Conservation (phyloP, 192 early-diverging fungal genomes). For the Phlyctochytrium planicorne region DNA sequence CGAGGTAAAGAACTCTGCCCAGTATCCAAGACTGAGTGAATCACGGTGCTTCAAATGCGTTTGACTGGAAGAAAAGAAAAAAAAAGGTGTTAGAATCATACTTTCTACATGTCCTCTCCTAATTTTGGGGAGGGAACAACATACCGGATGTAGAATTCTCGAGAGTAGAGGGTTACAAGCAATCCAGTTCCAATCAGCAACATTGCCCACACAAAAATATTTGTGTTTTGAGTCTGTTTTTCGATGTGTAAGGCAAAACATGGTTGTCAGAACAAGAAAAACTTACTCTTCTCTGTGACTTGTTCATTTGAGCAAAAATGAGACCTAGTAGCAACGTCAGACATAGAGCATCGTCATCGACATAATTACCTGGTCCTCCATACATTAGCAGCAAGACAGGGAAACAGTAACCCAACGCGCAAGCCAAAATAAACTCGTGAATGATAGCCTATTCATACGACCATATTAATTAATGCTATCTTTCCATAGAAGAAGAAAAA, state of each 20-base stretch:
- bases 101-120: too few relatives aligned
- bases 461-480: too few relatives aligned
- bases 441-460: neutral
- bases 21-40: too few relatives aligned
- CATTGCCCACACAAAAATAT: conserved; percentile 13
- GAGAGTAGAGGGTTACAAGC: conserved; percentile 5
- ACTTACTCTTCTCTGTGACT: neutral
- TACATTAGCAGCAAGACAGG: neutral
- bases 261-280: neutral
- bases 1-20: too few relatives aligned
- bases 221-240: neutral
- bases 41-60: too few relatives aligned
- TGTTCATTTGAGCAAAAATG: neutral
- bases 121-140: too few relatives aligned
- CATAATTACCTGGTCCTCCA: neutral
- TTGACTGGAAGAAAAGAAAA: too few relatives aligned
- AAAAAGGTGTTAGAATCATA: too few relatives aligned
- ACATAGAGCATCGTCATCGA: too few relatives aligned
- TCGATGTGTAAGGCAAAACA: neutral
- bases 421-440: conserved; percentile 1
- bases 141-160: conserved; percentile 7
- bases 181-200: conserved; percentile 6
- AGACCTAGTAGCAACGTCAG: too few relatives aligned
- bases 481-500: too few relatives aligned
- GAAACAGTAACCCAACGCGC: neutral